These are phyloP conservation scores for Royoungia palumana DNA, from an alignment of 768 basidiomycete species.

Conservation along the genomic window DNA sequence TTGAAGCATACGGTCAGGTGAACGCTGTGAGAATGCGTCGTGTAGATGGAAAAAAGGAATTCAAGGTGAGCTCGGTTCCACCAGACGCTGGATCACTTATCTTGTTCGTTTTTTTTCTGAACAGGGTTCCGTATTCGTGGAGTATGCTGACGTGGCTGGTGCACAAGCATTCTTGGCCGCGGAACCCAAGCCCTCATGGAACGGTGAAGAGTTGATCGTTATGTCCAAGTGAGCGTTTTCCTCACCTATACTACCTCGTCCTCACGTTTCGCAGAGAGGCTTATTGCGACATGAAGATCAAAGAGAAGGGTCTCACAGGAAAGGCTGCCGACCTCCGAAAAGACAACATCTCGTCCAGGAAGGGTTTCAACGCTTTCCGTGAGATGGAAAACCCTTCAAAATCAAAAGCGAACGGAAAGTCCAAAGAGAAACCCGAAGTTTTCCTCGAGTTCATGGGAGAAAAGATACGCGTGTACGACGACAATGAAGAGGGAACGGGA, in stretches of 20 bases:
- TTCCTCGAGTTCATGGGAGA: constrained; percentile 73
- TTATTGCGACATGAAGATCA: constrained; percentile 95
- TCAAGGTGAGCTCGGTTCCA: constrained; percentile 61
- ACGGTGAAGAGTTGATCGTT: constrained; percentile 69
- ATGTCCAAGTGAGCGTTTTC: constrained; percentile 76
- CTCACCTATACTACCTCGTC: neutral
- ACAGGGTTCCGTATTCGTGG: constrained; percentile 90
- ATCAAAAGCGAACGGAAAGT: constrained; percentile 31
- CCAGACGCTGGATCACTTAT: no score
- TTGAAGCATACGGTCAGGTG: constrained; percentile 69
- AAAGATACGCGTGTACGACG: constrained; percentile 56
- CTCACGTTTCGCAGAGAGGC: constrained; percentile 49
- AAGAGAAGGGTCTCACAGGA: constrained; percentile 85
- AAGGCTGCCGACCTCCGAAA: constrained; percentile 61
- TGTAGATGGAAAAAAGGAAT: constrained; percentile 70
- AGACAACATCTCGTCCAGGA: constrained; percentile 47
- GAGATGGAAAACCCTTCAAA: constrained; percentile 50
- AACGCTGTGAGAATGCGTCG: constrained; percentile 88
- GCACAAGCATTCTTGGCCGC: constrained; percentile 75
- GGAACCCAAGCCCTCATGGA: constrained; percentile 78
- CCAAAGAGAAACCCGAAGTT: constrained; percentile 52
- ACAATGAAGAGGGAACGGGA: constrained; percentile 48
- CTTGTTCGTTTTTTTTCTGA: neutral
- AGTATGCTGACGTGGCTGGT: constrained; percentile 70
- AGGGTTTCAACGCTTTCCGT: constrained; percentile 79